Conservation (phyloP, 1,284 basidiomycete genomes). For the Sporisorium graminicola region DNA sequence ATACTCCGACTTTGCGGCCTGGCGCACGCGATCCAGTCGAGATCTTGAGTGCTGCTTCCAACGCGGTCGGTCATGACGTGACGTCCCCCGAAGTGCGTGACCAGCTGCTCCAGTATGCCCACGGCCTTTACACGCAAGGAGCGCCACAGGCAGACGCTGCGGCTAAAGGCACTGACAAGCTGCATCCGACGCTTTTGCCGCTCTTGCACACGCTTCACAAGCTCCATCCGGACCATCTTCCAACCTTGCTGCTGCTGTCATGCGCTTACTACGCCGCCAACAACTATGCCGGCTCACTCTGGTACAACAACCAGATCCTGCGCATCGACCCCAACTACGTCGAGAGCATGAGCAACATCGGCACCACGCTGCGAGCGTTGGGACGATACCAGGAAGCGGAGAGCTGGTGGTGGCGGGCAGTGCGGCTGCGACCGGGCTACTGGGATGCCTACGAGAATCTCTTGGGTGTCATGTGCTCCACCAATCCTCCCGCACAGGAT, state of each 20-base stretch:
- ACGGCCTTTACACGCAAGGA: constrained; percentile 60
- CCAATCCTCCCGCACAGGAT: constrained; percentile 13
- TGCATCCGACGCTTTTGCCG: constrained; percentile 65
- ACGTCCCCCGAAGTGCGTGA: constrained; percentile 59
- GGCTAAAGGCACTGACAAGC: constrained; percentile 35
- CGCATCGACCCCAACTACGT: constrained; percentile 71
- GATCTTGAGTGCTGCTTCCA: constrained; percentile 56
- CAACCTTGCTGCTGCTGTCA: constrained; percentile 63
- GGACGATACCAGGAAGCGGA: constrained; percentile 71
- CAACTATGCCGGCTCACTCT: constrained; percentile 63
- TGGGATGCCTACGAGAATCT: constrained; percentile 72
- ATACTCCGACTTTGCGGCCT: constrained; percentile 27
- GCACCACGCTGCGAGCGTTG: constrained; percentile 72
- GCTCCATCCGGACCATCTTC: constrained; percentile 61
- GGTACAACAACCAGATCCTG: constrained; percentile 69
- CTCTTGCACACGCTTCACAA: constrained; percentile 64
- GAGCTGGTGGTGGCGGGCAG: constrained; percentile 73
- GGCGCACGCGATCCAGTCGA: constrained; percentile 60
- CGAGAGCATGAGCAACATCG: constrained; percentile 72
- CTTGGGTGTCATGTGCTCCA: constrained; percentile 71
- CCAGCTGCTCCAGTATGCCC: constrained; percentile 66
- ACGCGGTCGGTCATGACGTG: constrained; percentile 51
- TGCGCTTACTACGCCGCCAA: constrained; percentile 66
- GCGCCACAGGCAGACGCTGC: constrained; percentile 13
- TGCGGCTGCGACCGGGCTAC: constrained; percentile 71